Evolutionary conservation across 2,329 filamentous ascomycete species (phyloP), one percentile per base, ranked within the genome.

Genomic region (Ceratocystis colombiana): DNA sequence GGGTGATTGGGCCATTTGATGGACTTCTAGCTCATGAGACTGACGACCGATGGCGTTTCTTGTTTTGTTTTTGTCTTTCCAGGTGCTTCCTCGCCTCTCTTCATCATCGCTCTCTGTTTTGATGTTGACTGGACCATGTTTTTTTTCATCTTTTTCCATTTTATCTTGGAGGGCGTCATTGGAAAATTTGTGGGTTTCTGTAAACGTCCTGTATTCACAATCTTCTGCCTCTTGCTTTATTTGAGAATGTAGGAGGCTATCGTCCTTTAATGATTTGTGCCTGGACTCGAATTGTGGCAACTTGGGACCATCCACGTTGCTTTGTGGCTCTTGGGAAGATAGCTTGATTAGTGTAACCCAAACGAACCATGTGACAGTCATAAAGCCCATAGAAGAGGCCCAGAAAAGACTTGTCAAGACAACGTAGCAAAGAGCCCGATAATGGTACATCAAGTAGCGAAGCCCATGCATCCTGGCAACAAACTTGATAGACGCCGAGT

Each of bases 371-470:
- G 83, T 85, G 0, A 86, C 46, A 0, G 79, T 78, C 73, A 88
- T 83, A 53, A 86, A 87, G 0, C 84, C 69, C 71, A 95, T 80
- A 72, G 93, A 90, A 12, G 84, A 83, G 1, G 78, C 73, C 90
- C 92, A 97, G 75, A 96, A 96, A 0, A 83, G 70, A 0, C 78
- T 75, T 0, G 86, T 89, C 71, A 91, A 88, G 0, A 86, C 72
- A 0, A 88, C 64, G 67, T 90, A 91, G 4, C 85, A 85, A 1
- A 84, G 74, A 45, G 94, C 72, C 12, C 88, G 84, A 76, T 93
- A 87, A 68, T 90, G 86, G 72, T 94, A 94, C 89, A 99, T 96
- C 66, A 92, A 71, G 84, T 88, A 94, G 62, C 88, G 79, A 68
- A 96, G 74, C 0, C 93, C 93, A 10, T 82, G 80, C 69, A 96